A percentile compares a stretch with the other conserved stretches of the same genome.
These are phyloP conservation scores for Vitis vinifera DNA, from an alignment of 164 flowering plant species.

Conservation along the genomic window DNA sequence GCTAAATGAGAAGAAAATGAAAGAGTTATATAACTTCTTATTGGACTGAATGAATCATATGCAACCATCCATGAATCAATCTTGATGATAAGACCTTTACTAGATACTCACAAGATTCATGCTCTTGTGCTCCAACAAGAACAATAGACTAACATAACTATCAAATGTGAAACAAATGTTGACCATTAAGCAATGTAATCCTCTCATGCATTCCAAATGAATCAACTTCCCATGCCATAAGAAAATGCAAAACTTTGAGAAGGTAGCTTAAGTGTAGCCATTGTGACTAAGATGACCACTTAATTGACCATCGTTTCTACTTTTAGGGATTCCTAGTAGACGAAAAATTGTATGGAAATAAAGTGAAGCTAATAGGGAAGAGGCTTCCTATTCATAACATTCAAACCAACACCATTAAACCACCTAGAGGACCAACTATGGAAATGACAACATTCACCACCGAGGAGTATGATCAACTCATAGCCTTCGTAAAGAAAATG, in stretches of 20 bases:
- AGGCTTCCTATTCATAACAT: too few relatives aligned
- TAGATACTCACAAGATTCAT: background rate
- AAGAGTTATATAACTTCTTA: background rate
- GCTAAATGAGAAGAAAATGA: background rate
- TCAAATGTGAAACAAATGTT: background rate
- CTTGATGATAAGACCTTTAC: too few relatives aligned
- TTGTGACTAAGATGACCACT: too few relatives aligned
- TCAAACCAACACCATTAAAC: too few relatives aligned
- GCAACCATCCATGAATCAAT: background rate
- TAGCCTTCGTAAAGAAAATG: background rate
- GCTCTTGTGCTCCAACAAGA: background rate
- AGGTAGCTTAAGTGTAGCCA: too few relatives aligned
- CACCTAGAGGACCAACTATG: background rate
- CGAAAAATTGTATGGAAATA: too few relatives aligned
- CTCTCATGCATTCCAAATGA: background rate
- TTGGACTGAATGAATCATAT: background rate
- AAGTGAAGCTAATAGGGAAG: too few relatives aligned
- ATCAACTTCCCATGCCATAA: background rate
- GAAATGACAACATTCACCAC: background rate
- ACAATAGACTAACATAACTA: background rate
- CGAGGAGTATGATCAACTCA: background rate
- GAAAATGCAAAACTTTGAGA: background rate
- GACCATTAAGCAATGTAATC: background rate
- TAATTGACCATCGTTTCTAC: too few relatives aligned
- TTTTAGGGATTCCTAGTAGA: too few relatives aligned